These are phyloP conservation scores for Alternaria rosae DNA, from an alignment of 2,329 filamentous ascomycete genomes.

Conservation along the genomic window DNA sequence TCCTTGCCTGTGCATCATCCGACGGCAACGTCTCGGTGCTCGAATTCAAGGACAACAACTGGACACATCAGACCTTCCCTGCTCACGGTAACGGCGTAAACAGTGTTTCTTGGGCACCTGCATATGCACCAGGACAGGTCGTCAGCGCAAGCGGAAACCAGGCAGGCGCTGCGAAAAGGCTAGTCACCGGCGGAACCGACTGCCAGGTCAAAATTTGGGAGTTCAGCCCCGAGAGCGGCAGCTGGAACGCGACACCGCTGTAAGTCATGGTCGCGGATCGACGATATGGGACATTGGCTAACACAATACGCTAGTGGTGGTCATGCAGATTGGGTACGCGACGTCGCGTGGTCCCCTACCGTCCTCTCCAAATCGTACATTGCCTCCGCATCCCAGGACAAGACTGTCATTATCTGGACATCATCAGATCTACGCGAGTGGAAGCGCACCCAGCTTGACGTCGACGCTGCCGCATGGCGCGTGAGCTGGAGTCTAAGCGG, in stretches of 20 bases:
- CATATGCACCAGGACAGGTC: slow-evolving; percentile 81
- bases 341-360: slow-evolving; percentile 96
- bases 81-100: slow-evolving; percentile 96
- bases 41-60: slow-evolving; percentile 95
- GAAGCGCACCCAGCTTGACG: slow-evolving; percentile 83
- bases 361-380: slow-evolving; percentile 97
- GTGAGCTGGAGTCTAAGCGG: slow-evolving; percentile 98
- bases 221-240: slow-evolving; percentile 65
- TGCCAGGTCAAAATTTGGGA: slow-evolving; percentile 94
- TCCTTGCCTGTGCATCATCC: slow-evolving; percentile 91
- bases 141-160: slow-evolving; percentile 72
- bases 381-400: slow-evolving; percentile 92
- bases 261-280: background rate
- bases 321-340: slow-evolving; percentile 95
- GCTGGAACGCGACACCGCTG: slow-evolving; percentile 64
- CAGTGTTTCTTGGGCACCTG: slow-evolving; percentile 93
- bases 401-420: slow-evolving; percentile 98
- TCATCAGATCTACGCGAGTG: slow-evolving; percentile 66
- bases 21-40: slow-evolving; percentile 94
- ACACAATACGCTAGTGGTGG: slow-evolving; percentile 65
- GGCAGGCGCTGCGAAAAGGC: slow-evolving; percentile 69
- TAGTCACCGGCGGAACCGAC: slow-evolving; percentile 94
- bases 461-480: slow-evolving; percentile 91
- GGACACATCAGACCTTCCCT: slow-evolving; percentile 87
- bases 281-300: background rate